Conservation (phyloP, 2,329 filamentous ascomycete species). For the Gnomoniopsis sp. region DNA sequence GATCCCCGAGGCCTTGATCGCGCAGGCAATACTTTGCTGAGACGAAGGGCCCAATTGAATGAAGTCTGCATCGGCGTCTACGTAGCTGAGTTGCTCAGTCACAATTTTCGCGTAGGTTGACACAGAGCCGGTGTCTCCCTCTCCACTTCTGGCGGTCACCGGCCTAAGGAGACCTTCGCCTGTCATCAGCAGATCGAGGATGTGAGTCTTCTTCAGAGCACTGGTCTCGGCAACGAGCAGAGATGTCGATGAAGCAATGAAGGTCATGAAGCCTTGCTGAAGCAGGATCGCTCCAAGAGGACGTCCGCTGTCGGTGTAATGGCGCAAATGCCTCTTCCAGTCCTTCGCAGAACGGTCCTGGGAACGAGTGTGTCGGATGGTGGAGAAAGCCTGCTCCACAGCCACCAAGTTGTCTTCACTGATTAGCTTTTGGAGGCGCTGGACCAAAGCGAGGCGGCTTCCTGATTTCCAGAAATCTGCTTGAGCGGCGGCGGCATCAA, state of each 20-base stretch:
- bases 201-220: conserved; percentile 57
- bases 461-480: conserved; percentile 76
- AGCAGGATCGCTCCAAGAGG: conserved; percentile 89
- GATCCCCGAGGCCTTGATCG: conserved; percentile 79
- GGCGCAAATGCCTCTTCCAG: conserved; percentile 82
- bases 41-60: conserved; percentile 78
- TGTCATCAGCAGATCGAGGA: conserved; percentile 71
- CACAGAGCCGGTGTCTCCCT: conserved; percentile 54
- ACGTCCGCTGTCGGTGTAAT: conserved; percentile 75
- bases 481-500: conserved; percentile 76
- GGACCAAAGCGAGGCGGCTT: conserved; percentile 70
- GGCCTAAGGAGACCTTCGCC: conserved; percentile 46
- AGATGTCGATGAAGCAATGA: conserved; percentile 76
- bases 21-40: conserved; percentile 82
- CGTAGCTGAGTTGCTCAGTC: conserved; percentile 75
- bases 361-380: conserved; percentile 74
- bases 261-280: conserved; percentile 82
- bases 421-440: conserved; percentile 67
- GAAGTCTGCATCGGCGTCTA: conserved; percentile 90
- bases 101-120: conserved; percentile 69
- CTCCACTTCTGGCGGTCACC: conserved; percentile 36
- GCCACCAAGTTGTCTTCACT: conserved; percentile 82
- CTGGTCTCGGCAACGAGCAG: conserved; percentile 64
- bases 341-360: conserved; percentile 67
- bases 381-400: conserved; percentile 86